Evolutionary conservation across 441 rosid species (phyloP).

Genomic region (Erysimum cheiri): DNA sequence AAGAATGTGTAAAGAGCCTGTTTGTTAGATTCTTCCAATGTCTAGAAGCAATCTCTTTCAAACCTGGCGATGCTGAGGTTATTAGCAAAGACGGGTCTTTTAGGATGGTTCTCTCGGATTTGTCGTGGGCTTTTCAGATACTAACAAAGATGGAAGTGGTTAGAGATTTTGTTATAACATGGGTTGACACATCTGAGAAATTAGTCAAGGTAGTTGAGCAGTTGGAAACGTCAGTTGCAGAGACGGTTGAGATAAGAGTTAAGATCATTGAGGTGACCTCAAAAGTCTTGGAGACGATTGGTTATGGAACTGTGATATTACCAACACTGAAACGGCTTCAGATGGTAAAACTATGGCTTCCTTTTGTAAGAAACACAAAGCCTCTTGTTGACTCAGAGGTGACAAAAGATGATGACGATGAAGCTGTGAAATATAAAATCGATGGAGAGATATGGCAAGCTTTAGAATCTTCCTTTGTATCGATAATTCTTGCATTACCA

Average conservation of each 20-base stretch:
- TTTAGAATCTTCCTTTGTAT: conserved; percentile 76
- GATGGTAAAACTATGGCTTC: conserved; percentile 87
- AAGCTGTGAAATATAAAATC: conserved; percentile 48
- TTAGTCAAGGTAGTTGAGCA: conserved; percentile 54
- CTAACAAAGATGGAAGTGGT: conserved; percentile 76
- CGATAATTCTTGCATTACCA: conserved; percentile 75
- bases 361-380: conserved; percentile 72
- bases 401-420: conserved; percentile 38
- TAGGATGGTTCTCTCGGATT: conserved; percentile 60
- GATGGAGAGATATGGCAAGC: conserved; percentile 90
- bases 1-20: conserved; percentile 61
- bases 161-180: conserved; percentile 70
- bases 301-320: conserved; percentile 74
- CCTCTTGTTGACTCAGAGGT: conserved; percentile 61
- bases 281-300: conserved; percentile 82
- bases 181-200: conserved; percentile 85
- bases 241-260: conserved; percentile 53
- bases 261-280: conserved; percentile 73
- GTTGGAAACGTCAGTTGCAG: conserved; percentile 44
- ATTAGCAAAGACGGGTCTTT: conserved; percentile 49
- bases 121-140: conserved; percentile 81
- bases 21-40: conserved; percentile 58
- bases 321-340: conserved; percentile 73
- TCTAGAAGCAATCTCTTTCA: conserved; percentile 52
- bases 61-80: conserved; percentile 46